Base-by-base conservation (phyloP, 2,329 filamentous ascomycete species). In the Neoscytalidium dimidiatum region DNA sequence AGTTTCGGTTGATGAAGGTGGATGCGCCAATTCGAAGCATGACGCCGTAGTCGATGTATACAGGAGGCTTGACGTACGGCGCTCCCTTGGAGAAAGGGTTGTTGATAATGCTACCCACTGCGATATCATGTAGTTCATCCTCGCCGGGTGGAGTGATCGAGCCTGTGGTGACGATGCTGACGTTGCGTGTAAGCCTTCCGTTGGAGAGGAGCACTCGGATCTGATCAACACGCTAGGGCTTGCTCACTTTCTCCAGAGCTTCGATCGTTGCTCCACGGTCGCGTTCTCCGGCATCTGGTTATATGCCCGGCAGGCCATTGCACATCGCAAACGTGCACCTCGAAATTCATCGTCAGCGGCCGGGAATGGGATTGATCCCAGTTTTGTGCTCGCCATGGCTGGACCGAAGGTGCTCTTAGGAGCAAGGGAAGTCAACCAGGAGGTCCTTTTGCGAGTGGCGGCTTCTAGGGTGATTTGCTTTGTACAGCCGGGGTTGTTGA, bases 21-120 rank as follows among this genome's bases (percentile, higher is more conserved):
- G 82, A 79, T 46, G 85, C 79, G 7, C 88, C 88, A 0, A 90
- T 79, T 5, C 78, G 81, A 67, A 90, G 84, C 69, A 90, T 91
- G 72, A 85, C 86, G 1, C 88, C 88, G 66, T 90, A 90, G 72
- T 90, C 88, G 35, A 89, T 80, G 43, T 79, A 81, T 64, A 91
- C 79, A 0, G 88, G 87, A 0, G 87, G 84, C 69, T 90, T 63
- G 8, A 53, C 61, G 35, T 63, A 63, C 17, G 61, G 61, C 21
- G 61, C 48, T 7, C 61, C 61, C 14, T 53, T 63, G 23, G 48
- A 17, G 38, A 63, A 63, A 2, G 61, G 61, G 19, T 35, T 63
- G 61, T 23, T 60, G 56, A 11, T 44, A n/a, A 23, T 41, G 21
- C 43, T 9, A 13, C 43, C 46, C 28, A 31, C 31, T 17, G 46